Evolutionary conservation across 139 green algal genomes (phyloP), one percentile per base, ranked within the genome.

Genomic region (Deuterostichococcus epilithicus): DNA sequence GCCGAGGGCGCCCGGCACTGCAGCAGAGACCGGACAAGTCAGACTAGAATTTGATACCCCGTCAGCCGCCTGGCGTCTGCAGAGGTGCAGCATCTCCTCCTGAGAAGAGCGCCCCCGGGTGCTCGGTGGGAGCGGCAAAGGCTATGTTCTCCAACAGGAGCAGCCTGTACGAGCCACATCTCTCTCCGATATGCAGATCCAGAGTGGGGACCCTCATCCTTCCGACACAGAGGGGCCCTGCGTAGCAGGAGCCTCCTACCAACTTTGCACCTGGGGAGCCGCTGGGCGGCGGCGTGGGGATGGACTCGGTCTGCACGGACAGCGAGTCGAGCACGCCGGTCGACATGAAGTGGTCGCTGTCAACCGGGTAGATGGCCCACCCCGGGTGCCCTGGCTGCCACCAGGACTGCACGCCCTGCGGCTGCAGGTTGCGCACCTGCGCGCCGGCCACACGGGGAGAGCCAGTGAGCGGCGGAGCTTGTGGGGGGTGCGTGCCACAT

Each of bases 321-420:
- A 73, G 69, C 0, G 63, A 58, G n/a, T 85, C 81, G 66, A 90
- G 80, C 6, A 80, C 69, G 15, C 82, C 88, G 13, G 82, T 86
- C 73, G 83, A 75, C 71, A 92, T 73, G 78, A 94, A 95, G 20
- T 85, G 63, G 28, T 97, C 90, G 1, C 76, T 87, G 72, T 96
- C 91, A 10, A 91, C 84, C 1, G 89, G 88, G 81, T 94, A 94
- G 59, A 97, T 89, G 67, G 89, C 88, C 92, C 92, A 96, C 25
- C 92, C 92, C 1, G 90, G 84, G 79, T 97, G 93, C 8, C 89
- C 89, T 0, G 74, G 68, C 71, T 87, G 78, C 91, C 90, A 96
- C 93, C 93, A 97, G 35, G 80, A 78, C 15, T 84, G 76, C 44
- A 90, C 83, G 23, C 87, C 88, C 74, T 90, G 82, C 25, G 86